Evolutionary conservation across 331 rosid species (phyloP).

Genomic region (Cydonia oblonga): DNA sequence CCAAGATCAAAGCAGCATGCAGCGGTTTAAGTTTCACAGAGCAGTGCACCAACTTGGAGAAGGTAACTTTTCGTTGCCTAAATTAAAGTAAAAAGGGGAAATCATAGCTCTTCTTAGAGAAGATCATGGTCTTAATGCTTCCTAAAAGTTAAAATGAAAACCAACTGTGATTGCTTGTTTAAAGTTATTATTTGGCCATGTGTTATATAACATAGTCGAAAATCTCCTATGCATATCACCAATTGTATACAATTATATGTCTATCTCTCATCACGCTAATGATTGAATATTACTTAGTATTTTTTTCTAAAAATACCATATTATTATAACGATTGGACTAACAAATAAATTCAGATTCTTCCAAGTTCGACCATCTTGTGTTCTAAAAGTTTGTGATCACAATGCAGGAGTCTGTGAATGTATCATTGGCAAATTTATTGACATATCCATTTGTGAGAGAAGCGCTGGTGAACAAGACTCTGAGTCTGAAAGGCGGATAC

Average conservation of each 20-base stretch:
- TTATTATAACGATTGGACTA: background rate
- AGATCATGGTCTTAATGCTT: too few relatives aligned
- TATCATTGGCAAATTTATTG: constrained; percentile 71
- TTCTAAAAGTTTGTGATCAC: background rate
- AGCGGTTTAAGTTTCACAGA: constrained; percentile 39
- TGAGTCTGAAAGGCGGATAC: constrained; percentile 73
- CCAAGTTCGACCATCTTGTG: background rate
- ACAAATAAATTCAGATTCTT: background rate
- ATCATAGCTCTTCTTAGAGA: background rate
- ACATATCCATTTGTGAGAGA: constrained; percentile 84
- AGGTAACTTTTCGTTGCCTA: constrained; percentile 24
- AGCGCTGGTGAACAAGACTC: constrained; percentile 31
- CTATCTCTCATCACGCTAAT: background rate
- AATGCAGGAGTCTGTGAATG: constrained; percentile 91
- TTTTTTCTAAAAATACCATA: too few relatives aligned
- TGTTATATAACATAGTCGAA: too few relatives aligned
- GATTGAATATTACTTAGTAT: background rate
- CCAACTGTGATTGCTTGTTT: too few relatives aligned
- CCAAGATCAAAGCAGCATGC: constrained; percentile 40
- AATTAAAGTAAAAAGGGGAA: background rate
- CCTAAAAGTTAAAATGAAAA: too few relatives aligned
- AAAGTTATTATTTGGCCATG: too few relatives aligned
- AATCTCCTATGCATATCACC: too few relatives aligned
- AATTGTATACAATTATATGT: background rate
- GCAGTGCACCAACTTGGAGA: constrained; percentile 76